A percentile compares a stretch with the other conserved stretches of the same genome.
Conservation (phyloP, 495 filamentous ascomycete species). For the Peziza echinospora region DNA sequence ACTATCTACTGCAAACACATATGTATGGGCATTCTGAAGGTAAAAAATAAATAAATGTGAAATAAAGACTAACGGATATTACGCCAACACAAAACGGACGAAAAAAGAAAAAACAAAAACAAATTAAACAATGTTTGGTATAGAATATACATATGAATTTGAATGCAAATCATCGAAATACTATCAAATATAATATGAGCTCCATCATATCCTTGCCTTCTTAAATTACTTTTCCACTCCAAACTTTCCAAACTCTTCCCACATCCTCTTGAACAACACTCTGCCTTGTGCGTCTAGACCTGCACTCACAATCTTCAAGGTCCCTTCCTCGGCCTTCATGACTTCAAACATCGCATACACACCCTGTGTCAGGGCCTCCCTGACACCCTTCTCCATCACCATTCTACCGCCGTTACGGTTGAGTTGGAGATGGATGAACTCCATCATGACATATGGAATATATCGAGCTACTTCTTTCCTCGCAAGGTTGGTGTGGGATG, state of each 20-base stretch:
- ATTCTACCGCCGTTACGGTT: not conserved
- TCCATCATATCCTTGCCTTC: no score
- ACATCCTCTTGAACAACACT: not conserved
- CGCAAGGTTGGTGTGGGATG: not conserved
- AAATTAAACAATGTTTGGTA: no score
- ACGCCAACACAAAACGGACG: not conserved
- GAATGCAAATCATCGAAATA: no score
- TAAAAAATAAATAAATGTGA: no score
- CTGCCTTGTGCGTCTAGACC: not conserved
- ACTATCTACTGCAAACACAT: no score
- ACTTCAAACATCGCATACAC: not conserved
- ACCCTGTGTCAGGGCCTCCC: not conserved
- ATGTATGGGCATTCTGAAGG: no score
- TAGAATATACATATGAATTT: no score
- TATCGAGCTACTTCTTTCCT: not conserved
- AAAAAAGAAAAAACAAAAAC: not conserved
- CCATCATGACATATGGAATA: not conserved
- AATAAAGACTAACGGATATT: no score
- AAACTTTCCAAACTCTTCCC: not conserved
- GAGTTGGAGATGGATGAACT: not conserved
- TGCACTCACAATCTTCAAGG: not conserved
- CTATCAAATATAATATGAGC: no score
- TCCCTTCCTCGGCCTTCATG: not conserved
- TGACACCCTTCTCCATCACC: not conserved
- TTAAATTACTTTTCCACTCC: not conserved